Evolutionary conservation across 23 red algal species (phyloP).

Genomic region (Gracilaria domingensis): DNA sequence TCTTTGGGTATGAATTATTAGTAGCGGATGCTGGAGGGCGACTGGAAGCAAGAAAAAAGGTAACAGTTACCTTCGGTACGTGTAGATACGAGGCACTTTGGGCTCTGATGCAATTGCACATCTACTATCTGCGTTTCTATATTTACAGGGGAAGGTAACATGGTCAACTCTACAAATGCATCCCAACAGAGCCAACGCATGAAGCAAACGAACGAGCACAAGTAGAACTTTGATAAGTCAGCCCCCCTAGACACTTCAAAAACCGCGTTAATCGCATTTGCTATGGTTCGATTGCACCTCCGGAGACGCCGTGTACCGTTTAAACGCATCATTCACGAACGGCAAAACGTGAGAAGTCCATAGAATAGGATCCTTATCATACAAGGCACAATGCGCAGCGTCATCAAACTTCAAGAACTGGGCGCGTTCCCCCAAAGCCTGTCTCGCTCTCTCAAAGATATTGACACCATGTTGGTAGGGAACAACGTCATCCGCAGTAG

Average conservation of each 20-base stretch:
- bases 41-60: no score
- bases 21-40: no score
- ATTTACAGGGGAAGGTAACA: no score
- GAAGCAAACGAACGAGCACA: background rate
- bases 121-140: no score
- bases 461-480: constrained; percentile 79
- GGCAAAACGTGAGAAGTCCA: constrained; percentile 70
- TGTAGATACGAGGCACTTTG: no score
- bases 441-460: constrained; percentile 40
- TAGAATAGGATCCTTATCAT: constrained; percentile 79
- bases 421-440: constrained; percentile 14
- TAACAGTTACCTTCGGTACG: no score
- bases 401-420: constrained; percentile 72
- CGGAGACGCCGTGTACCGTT: background rate
- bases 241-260: no score
- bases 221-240: no score
- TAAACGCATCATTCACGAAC: constrained; percentile 68
- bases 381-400: constrained; percentile 92
- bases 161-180: no score
- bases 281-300: background rate
- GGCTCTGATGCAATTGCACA: no score
- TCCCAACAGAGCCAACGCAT: no score
- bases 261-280: background rate
- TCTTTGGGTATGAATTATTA: no score
- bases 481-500: constrained; percentile 85